Percentiles rank a stretch among this genome's conserved stretches.
These are phyloP conservation scores for Linum tenue DNA, from an alignment of 345 rosid genomes.

Conservation along the genomic window DNA sequence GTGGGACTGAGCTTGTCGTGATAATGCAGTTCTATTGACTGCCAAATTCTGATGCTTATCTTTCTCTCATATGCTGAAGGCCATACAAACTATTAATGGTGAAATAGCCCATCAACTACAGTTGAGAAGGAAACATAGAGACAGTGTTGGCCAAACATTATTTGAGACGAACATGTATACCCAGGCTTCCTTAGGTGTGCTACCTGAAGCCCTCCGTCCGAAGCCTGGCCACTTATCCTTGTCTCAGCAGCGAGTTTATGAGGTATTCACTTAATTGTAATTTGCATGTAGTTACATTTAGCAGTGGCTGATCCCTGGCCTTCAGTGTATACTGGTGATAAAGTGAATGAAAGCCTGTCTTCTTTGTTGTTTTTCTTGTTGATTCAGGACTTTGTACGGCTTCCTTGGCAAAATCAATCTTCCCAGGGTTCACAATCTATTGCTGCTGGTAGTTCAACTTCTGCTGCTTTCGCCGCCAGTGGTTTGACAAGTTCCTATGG, in stretches of 20 bases:
- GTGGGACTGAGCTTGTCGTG: background rate
- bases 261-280: conserved; percentile 38
- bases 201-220: conserved; percentile 90
- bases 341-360: conserved; percentile 12
- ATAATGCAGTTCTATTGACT: too few relatives aligned
- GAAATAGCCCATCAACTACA: conserved; percentile 75
- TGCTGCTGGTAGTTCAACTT: conserved; percentile 42
- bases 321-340: background rate
- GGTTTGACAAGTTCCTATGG: conserved; percentile 39
- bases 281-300: conserved; percentile 8
- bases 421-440: conserved; percentile 48
- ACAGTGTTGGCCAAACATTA: conserved; percentile 51
- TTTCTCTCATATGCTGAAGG: conserved; percentile 31
- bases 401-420: conserved; percentile 94
- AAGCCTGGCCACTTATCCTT: conserved; percentile 82
- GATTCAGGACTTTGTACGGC: conserved; percentile 86
- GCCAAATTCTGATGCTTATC: background rate
- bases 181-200: conserved; percentile 62
- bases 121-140: conserved; percentile 84
- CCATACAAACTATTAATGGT: conserved; percentile 79
- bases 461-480: conserved; percentile 45
- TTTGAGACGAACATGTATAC: conserved; percentile 64
- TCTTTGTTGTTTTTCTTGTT: background rate
- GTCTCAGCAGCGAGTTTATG: conserved; percentile 93
- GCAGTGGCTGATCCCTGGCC: background rate